These are phyloP conservation scores for Coemansia sp. DNA, from an alignment of 192 early-diverging fungal genomes.

Conservation along the genomic window DNA sequence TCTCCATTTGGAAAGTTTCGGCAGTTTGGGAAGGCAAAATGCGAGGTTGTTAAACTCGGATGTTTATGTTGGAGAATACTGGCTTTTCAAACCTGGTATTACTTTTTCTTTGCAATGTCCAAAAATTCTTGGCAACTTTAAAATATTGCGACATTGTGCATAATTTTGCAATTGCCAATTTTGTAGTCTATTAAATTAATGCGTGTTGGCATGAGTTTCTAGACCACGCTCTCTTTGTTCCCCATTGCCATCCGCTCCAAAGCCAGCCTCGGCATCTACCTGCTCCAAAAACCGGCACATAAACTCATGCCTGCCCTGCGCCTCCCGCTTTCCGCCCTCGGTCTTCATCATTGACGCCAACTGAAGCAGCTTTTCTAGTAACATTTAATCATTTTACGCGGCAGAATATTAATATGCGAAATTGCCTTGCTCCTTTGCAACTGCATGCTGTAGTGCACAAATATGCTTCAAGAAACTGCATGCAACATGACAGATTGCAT, in stretches of 20 bases:
- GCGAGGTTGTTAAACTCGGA: not conserved
- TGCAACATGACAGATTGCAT: not conserved
- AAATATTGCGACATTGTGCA: not conserved
- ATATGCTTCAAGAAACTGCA: not conserved
- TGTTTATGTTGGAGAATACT: not conserved
- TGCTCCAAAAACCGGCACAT: slow-evolving; percentile 61
- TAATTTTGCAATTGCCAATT: not conserved
- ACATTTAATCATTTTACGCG: not conserved
- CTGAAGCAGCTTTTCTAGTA: slow-evolving; percentile 65
- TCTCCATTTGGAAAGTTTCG: too few relatives aligned
- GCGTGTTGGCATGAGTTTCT: not conserved
- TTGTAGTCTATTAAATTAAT: slow-evolving; percentile 2
- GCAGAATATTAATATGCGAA: too few relatives aligned
- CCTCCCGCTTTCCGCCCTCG: slow-evolving; percentile 54
- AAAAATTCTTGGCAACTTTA: not conserved
- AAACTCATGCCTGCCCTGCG: slow-evolving; percentile 57
- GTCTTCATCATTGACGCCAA: slow-evolving; percentile 69
- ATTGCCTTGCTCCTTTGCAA: not conserved
- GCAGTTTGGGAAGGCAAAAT: too few relatives aligned
- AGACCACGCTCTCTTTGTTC: not conserved
- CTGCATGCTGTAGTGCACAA: not conserved
- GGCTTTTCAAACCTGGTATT: too few relatives aligned
- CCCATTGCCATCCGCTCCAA: slow-evolving; percentile 12
- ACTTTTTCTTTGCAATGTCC: not conserved
- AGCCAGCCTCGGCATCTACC: slow-evolving; percentile 58